Evolutionary conservation across 1,284 basidiomycete species (phyloP), one percentile per base, ranked within the genome.

Genomic region (Ceraceosorus guamensis): DNA sequence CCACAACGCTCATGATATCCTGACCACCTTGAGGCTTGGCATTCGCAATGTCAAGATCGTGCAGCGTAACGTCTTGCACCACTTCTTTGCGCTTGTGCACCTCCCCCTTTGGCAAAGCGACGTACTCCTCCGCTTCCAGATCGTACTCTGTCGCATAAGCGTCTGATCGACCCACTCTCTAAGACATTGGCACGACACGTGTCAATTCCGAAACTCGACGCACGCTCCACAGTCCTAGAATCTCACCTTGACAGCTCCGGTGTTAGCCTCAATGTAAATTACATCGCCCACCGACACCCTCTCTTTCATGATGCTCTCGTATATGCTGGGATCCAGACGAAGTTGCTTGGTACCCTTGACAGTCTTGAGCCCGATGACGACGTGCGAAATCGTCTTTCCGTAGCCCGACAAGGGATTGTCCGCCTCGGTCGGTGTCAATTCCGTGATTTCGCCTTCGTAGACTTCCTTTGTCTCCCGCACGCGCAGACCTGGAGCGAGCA

Each of bases 1-100:
- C 91, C 87, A 98, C 96, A 33, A 98, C 91, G 73, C 87, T 89
- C 92, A 97, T 96, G 76, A 98, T 96, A 73, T 97, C 93, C 77
- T 96, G 93, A 1, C 95, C 92, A 13, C 83, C 83, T 68, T 90
- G 89, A 6, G 93, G 93, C 47, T 91, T 85, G 11, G 92, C 91
- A 76, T 98, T 98, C 4, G 92, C 93, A 62, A 92, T 89, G 76
- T 98, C 93, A 46, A 98, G 82, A 76, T 98, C 93, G 56, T 95
- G 91, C 14, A 98, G 81, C 0, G 91, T 97, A 41, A 98, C 89
- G 67, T 97, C 93, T 77, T 97, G 95, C 4, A 98, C 91, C 1
- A 97, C 84, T 74, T 98, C 91, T 77, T 97, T 97, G 62, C 87
- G 84, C 79, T 97, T 97, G 80, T 96, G 92, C 50, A 98, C 92